Percentiles rank a stretch among this genome's conserved stretches.
These are phyloP conservation scores for Colletotrichum cereale DNA, from an alignment of 2,329 filamentous ascomycete genomes.

Conservation along the genomic window DNA sequence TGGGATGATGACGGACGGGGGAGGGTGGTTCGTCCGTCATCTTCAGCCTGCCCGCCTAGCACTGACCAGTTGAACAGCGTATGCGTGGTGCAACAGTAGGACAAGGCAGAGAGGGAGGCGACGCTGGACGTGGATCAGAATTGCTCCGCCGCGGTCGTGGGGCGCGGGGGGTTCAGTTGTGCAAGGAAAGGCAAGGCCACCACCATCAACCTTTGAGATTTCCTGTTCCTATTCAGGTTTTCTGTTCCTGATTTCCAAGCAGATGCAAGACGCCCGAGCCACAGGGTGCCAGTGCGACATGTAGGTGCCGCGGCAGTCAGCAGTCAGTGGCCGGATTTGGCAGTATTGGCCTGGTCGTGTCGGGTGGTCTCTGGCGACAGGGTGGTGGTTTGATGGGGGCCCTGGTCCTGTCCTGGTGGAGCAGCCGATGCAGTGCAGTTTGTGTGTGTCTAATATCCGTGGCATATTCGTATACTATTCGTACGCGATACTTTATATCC, in stretches of 20 bases:
- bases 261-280: conserved; percentile 28
- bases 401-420: conserved; percentile 23
- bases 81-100: not conserved
- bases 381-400: conserved; percentile 24
- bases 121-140: conserved; percentile 7
- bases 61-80: conserved; percentile 2
- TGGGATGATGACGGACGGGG: conserved; percentile 34
- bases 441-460: conserved; percentile 36
- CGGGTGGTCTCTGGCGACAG: conserved; percentile 14
- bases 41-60: conserved; percentile 27
- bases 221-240: conserved; percentile 18
- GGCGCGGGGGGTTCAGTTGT: conserved; percentile 21
- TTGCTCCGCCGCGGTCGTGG: conserved; percentile 28
- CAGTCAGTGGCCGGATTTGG: conserved; percentile 27
- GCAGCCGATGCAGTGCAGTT: conserved; percentile 25
- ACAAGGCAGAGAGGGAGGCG: not conserved
- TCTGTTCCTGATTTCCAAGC: conserved; percentile 33
- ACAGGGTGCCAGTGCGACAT: conserved; percentile 19
- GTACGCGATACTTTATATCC: conserved; percentile 1
- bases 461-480: not conserved
- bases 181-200: not conserved
- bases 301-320: conserved; percentile 29
- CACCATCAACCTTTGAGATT: not conserved
- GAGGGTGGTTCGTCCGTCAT: conserved; percentile 31
- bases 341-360: conserved; percentile 14